Percentiles rank a stretch among this genome's conserved stretches.
phyloP scores from a whole-genome alignment of 345 rosid species.

The Brassica cretica region DNA sequence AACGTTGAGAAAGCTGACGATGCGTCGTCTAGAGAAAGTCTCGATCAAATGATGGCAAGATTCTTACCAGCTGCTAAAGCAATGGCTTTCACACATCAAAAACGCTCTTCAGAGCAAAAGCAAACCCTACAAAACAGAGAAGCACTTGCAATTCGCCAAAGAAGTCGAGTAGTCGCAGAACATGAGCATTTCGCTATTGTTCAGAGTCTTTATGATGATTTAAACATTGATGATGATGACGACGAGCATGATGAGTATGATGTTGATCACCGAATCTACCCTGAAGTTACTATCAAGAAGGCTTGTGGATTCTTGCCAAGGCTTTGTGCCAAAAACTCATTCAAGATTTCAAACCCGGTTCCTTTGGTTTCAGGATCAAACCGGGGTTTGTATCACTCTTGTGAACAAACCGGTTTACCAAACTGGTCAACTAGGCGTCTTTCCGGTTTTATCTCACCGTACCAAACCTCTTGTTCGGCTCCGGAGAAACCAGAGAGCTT shows the following conservation, averaged over 20 bases:
- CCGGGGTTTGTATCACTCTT: conserved; percentile 27
- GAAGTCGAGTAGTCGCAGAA: conserved; percentile 38
- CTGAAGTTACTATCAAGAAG: conserved; percentile 40
- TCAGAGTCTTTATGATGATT: conserved; percentile 44
- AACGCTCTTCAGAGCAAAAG: conserved; percentile 59
- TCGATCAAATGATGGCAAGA: conserved; percentile 87
- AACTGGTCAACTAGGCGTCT: conserved; percentile 42
- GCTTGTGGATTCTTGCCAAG: conserved; percentile 80
- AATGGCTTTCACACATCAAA: conserved; percentile 60
- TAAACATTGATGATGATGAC: conserved; percentile 46
- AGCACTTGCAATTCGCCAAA: conserved; percentile 31
- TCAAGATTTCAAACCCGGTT: conserved; percentile 60
- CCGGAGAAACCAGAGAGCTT: conserved; percentile 52
- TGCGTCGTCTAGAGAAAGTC: conserved; percentile 42
- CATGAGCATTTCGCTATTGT: conserved; percentile 41
- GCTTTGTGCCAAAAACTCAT: conserved; percentile 61
- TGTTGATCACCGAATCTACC: conserved; percentile 27
- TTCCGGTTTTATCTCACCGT: conserved; percentile 52
- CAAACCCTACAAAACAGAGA: conserved; percentile 48
- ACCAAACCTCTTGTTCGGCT: conserved; percentile 57
- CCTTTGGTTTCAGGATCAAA: conserved; percentile 38
- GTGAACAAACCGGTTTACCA: conserved; percentile 30
- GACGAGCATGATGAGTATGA: conserved; percentile 36
- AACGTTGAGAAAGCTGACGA: conserved; percentile 45
- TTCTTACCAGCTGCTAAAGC: conserved; percentile 99